A percentile compares a stretch with the other conserved stretches of the same genome.
phyloP scores from a whole-genome alignment of 345 rosid genomes.

The Hibiscus trionum region DNA sequence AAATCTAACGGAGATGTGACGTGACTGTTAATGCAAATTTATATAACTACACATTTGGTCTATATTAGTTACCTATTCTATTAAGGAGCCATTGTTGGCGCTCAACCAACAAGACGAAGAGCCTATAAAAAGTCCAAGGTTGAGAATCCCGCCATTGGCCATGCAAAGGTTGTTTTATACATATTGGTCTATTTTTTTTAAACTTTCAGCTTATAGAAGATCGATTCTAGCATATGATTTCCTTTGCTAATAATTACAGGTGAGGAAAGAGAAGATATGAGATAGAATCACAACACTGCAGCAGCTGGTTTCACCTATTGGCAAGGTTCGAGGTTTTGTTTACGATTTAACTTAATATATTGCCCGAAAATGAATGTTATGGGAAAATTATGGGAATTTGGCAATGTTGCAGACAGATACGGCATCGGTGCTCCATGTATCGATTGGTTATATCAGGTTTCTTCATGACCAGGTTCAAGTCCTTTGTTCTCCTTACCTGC shows the following conservation, averaged over 20 bases:
- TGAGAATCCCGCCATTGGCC: conserved; percentile 35
- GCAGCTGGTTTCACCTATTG: conserved; percentile 87
- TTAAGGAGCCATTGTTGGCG: neutral
- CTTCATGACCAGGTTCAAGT: conserved; percentile 92
- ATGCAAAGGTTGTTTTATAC: no score
- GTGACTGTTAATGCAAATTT: no score
- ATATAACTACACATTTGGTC: no score
- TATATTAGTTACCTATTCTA: no score
- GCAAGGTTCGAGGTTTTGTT: conserved; percentile 69
- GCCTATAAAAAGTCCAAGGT: conserved; percentile 35
- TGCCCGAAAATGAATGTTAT: no score
- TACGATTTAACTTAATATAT: no score
- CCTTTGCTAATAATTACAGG: conserved; percentile 17
- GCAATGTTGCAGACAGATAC: conserved; percentile 65
- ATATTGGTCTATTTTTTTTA: no score
- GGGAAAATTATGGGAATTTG: neutral
- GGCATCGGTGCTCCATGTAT: conserved; percentile 87
- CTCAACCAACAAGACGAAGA: conserved; percentile 23
- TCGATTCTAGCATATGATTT: neutral
- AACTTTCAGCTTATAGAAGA: no score
- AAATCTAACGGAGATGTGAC: no score
- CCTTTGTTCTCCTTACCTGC: conserved; percentile 74
- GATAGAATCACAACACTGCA: conserved; percentile 72
- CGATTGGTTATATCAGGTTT: conserved; percentile 92
- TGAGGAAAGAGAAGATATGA: conserved; percentile 64